These are phyloP conservation scores for Zizania latifolia DNA, from an alignment of 176 grass and related monocot genomes.

Conservation along the genomic window DNA sequence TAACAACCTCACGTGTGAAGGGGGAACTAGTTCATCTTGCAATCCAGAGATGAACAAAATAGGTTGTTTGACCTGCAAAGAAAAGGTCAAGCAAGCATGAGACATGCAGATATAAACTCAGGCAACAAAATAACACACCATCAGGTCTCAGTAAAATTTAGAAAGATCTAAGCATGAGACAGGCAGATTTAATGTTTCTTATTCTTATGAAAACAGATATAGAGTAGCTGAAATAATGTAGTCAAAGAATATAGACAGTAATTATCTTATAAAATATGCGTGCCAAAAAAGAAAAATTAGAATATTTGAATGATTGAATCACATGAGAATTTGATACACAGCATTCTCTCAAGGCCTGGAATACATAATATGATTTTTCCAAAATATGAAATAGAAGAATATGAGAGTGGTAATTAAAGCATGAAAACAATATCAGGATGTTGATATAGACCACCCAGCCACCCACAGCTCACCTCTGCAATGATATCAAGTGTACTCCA, in stretches of 20 bases:
- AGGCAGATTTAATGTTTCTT: not conserved
- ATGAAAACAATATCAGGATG: not conserved
- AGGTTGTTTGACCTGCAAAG: slow-evolving; percentile 69
- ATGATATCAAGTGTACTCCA: slow-evolving; percentile 93
- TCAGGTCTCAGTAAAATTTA: slow-evolving; percentile 6
- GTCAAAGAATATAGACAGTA: not conserved
- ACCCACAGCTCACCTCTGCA: slow-evolving; percentile 45
- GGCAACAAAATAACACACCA: not conserved
- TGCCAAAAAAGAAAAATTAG: slow-evolving; percentile 2
- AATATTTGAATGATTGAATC: not conserved
- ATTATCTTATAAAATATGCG: not conserved
- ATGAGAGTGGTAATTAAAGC: slow-evolving; percentile 5
- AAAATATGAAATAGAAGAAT: not conserved
- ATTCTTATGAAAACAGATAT: not conserved
- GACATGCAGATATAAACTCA: not conserved
- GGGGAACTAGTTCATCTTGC: slow-evolving; percentile 91
- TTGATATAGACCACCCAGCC: not conserved
- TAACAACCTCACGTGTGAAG: slow-evolving; percentile 74
- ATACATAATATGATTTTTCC: not conserved
- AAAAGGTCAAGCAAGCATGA: slow-evolving; percentile 3
- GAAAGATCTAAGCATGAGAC: too few relatives aligned
- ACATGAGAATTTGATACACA: not conserved
- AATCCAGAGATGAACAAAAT: slow-evolving; percentile 95
- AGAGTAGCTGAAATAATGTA: not conserved
- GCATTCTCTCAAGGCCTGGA: not conserved